These are phyloP conservation scores for Breviolum minutum DNA, from an alignment of 73 alveolate species.

Conservation along the genomic window DNA sequence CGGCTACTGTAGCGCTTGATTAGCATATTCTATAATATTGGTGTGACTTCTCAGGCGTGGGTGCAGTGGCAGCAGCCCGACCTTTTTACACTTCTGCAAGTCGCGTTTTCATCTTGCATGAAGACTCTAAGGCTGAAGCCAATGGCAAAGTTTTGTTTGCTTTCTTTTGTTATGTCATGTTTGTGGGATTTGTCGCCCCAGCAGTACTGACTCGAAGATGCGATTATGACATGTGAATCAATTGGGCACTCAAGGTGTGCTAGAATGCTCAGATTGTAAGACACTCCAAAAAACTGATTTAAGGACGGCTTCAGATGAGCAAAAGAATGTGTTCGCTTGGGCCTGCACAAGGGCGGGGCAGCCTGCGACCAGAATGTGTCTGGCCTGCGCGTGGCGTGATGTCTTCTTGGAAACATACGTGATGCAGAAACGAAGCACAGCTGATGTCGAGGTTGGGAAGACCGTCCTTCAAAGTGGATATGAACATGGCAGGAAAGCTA, in stretches of 20 bases:
- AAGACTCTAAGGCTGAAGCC: not conserved
- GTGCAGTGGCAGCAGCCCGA: slow-evolving; percentile 95
- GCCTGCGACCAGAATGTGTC: slow-evolving; percentile 56
- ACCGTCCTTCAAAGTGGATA: slow-evolving; percentile 51
- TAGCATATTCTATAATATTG: not conserved
- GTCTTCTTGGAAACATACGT: no score
- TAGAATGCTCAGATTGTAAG: not conserved
- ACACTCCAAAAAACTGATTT: not conserved
- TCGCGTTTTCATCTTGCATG: slow-evolving; percentile 55
- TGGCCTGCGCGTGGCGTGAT: not conserved
- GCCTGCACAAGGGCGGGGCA: slow-evolving; percentile 66
- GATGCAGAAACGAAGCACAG: not conserved
- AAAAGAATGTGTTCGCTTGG: slow-evolving; percentile 78
- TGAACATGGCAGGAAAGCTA: slow-evolving; percentile 33
- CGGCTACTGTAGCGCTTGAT: not conserved
- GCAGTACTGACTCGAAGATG: no score
- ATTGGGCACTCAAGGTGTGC: not conserved
- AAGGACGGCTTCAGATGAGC: slow-evolving; percentile 78
- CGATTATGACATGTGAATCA: no score
- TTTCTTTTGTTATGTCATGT: not conserved
- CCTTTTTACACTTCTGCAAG: slow-evolving; percentile 72
- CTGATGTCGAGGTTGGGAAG: slow-evolving; percentile 48
- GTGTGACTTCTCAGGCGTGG: slow-evolving; percentile 30
- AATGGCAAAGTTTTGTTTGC: not conserved
- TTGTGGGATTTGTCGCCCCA: not conserved